These are phyloP conservation scores for Oryza australiensis DNA, from an alignment of 176 grass and related monocot genomes.

Conservation along the genomic window DNA sequence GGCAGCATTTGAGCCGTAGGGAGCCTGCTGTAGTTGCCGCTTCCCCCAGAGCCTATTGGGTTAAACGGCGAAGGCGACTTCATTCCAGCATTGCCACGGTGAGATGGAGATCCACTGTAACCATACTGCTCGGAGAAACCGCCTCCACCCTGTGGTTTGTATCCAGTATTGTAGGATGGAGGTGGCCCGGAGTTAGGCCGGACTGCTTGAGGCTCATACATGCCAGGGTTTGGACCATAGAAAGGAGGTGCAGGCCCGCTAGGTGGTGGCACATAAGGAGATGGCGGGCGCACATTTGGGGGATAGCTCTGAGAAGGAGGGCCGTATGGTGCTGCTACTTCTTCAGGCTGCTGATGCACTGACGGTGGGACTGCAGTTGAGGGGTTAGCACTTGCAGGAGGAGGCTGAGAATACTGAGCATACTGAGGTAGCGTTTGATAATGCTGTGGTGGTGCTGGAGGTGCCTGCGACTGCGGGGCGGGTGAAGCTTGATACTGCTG, in stretches of 20 bases:
- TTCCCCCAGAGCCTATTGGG: constrained; percentile 41
- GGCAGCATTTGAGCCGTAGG: constrained; percentile 73
- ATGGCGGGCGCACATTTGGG: constrained; percentile 39
- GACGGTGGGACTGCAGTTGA: constrained; percentile 42
- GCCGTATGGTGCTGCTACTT: constrained; percentile 47
- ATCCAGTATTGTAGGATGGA: constrained; percentile 51
- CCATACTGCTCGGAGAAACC: constrained; percentile 59
- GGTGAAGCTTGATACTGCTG: constrained; percentile 63
- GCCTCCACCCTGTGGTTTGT: constrained; percentile 49
- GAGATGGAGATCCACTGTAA: constrained; percentile 71
- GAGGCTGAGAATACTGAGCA: constrained; percentile 57
- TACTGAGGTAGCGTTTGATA: constrained; percentile 52
- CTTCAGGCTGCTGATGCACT: constrained; percentile 54
- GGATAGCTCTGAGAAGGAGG: constrained; percentile 60
- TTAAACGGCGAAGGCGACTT: constrained; percentile 48
- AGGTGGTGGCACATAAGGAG: constrained; percentile 56
- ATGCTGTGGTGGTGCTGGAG: constrained; percentile 27
- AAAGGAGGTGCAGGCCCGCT: constrained; percentile 53
- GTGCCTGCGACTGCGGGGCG: constrained; percentile 25
- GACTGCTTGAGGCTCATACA: constrained; percentile 53
- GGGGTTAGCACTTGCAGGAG: constrained; percentile 39
- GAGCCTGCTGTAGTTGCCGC: constrained; percentile 51
- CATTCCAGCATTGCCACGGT: constrained; percentile 49
- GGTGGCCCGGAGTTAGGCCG: constrained; percentile 53
- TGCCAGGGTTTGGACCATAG: constrained; percentile 55